Evolutionary conservation across 2,329 filamentous ascomycete genomes (phyloP).

Genomic region (Monilinia fructigena): DNA sequence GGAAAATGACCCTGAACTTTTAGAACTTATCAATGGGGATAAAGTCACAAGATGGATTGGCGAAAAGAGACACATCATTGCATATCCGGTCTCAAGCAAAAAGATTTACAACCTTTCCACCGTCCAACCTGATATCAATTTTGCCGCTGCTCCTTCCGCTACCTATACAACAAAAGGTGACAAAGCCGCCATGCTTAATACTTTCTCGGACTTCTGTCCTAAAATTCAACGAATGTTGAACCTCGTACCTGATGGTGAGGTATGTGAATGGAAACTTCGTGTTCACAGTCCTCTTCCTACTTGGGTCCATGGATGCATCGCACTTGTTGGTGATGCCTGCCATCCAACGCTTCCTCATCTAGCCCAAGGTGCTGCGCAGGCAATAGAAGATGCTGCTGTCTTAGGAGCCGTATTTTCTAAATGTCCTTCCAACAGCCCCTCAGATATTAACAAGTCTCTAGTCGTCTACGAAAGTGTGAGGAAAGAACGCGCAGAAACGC

Average conservation of each 20-base stretch:
- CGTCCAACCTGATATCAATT: slow-evolving; percentile 60
- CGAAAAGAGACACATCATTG: slow-evolving; percentile 72
- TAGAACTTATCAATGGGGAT: slow-evolving; percentile 61
- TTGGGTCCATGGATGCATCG: slow-evolving; percentile 57
- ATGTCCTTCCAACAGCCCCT: slow-evolving; percentile 41
- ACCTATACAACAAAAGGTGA: slow-evolving; percentile 64
- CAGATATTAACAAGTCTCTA: slow-evolving; percentile 49
- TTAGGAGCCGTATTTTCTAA: slow-evolving; percentile 53
- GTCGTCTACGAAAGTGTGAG: slow-evolving; percentile 55
- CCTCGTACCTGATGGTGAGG: slow-evolving; percentile 59
- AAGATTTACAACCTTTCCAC: slow-evolving; percentile 64
- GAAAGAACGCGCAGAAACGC: slow-evolving; percentile 52
- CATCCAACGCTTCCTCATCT: slow-evolving; percentile 68
- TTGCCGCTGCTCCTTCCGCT: slow-evolving; percentile 55
- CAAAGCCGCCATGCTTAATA: slow-evolving; percentile 60
- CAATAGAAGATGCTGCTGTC: slow-evolving; percentile 64
- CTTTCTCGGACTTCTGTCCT: slow-evolving; percentile 61
- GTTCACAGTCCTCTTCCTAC: slow-evolving; percentile 55
- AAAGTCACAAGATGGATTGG: slow-evolving; percentile 74
- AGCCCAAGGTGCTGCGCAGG: slow-evolving; percentile 66
- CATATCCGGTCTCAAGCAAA: slow-evolving; percentile 69
- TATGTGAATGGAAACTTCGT: slow-evolving; percentile 64
- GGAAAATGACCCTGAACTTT: slow-evolving; percentile 59
- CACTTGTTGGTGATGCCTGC: slow-evolving; percentile 62
- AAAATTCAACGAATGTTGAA: slow-evolving; percentile 58